Percentiles rank a stretch among this genome's conserved stretches.
These are phyloP conservation scores for Gossypium gossypioides DNA, from an alignment of 441 rosid species.

Conservation along the genomic window DNA sequence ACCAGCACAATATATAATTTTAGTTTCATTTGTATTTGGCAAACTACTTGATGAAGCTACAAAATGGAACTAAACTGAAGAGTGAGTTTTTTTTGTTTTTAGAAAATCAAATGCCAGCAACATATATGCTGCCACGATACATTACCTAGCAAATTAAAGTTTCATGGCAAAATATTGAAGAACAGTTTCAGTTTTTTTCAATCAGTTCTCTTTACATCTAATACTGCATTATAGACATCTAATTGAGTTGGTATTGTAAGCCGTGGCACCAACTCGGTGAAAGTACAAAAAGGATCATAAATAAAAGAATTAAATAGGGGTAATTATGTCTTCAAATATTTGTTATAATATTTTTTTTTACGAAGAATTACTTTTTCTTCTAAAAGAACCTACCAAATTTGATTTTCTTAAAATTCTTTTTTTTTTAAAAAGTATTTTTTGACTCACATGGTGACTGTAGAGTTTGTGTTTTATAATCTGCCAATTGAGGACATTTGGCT, in stretches of 20 bases:
- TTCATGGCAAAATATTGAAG: neutral
- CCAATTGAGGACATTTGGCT: neutral
- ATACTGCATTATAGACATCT: neutral
- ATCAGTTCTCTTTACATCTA: neutral
- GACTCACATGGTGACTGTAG: neutral
- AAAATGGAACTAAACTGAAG: neutral
- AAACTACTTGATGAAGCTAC: neutral
- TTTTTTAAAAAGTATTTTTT: neutral
- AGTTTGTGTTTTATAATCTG: neutral
- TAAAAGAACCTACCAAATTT: neutral
- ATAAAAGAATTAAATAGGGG: neutral
- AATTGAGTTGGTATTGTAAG: neutral
- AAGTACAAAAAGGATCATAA: neutral
- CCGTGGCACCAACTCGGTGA: neutral
- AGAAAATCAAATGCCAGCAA: neutral
- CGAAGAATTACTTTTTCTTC: neutral
- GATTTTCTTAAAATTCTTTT: neutral
- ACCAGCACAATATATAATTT: neutral
- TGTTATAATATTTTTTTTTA: neutral
- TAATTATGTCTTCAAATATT: neutral
- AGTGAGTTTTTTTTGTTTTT: neutral
- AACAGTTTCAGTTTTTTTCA: neutral
- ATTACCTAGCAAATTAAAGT: neutral
- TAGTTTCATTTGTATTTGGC: neutral
- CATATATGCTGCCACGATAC: neutral